phyloP scores from a whole-genome alignment of 768 basidiomycete genomes.

The Pulveroboletus sp. region DNA sequence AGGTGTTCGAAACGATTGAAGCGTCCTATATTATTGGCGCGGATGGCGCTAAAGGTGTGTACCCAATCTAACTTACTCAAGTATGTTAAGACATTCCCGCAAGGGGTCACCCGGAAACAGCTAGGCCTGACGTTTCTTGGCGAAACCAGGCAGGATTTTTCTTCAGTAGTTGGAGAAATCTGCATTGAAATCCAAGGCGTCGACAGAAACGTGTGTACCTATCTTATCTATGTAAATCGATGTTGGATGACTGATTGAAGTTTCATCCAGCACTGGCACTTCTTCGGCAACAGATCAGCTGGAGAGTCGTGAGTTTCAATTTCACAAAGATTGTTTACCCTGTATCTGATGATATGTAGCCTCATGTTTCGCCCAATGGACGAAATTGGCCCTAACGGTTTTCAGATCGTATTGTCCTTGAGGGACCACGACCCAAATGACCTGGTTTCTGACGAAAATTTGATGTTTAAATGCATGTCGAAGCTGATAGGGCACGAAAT shows the following conservation, averaged over 20 bases:
- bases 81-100: not conserved
- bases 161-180: constrained; percentile 38
- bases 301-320: constrained; percentile 5
- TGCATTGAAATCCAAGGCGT: constrained; percentile 29
- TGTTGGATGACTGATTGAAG: not conserved
- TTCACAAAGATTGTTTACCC: not conserved
- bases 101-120: constrained; percentile 37
- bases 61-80: not conserved
- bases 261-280: constrained; percentile 21
- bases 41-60: constrained; percentile 37
- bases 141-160: constrained; percentile 32
- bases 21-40: constrained; percentile 39
- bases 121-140: constrained; percentile 43
- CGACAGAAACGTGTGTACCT: constrained; percentile 22
- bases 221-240: not conserved
- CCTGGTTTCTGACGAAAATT: constrained; percentile 19
- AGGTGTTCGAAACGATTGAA: constrained; percentile 25
- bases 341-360: not conserved
- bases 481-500: constrained; percentile 28
- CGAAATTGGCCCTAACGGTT: constrained; percentile 20
- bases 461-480: constrained; percentile 30
- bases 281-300: constrained; percentile 4
- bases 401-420: constrained; percentile 7
- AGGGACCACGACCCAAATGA: constrained; percentile 11
- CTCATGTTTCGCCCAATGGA: constrained; percentile 15